A percentile compares a stretch with the other conserved stretches of the same genome.
Evolutionary conservation across 352 stramenopile species (phyloP).

Genomic region (Blastocystis sp.): DNA sequence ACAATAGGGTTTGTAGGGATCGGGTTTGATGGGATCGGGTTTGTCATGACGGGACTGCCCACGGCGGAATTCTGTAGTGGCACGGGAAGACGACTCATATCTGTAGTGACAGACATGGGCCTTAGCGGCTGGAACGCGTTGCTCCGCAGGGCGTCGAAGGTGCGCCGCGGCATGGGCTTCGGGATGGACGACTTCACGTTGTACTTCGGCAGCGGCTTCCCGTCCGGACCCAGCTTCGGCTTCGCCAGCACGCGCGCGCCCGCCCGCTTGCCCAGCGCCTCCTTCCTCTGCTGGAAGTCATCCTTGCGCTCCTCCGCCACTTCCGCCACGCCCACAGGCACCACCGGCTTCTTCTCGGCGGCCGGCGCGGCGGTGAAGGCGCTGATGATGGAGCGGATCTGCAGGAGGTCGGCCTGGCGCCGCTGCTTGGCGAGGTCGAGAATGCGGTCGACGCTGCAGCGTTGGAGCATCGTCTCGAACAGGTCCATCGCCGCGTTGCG

Average conservation of each 20-base stretch:
- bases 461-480: slow-evolving; percentile 23
- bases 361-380: not conserved
- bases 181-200: slow-evolving; percentile 60
- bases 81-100: no score
- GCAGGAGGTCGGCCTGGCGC: not conserved
- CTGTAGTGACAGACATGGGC: no score
- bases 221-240: slow-evolving; percentile 36
- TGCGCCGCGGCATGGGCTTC: slow-evolving; percentile 21
- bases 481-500: slow-evolving; percentile 5
- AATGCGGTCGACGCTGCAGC: not conserved
- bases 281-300: not conserved
- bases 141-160: not conserved
- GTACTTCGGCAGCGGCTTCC: slow-evolving; percentile 49
- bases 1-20: no score
- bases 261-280: not conserved
- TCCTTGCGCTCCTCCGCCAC: not conserved
- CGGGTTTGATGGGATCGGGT: no score
- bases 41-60: no score
- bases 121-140: no score
- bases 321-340: no score
- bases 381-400: slow-evolving; percentile 45
- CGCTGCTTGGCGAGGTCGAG: not conserved
- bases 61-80: no score
- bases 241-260: slow-evolving; percentile 16
- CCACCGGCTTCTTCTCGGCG: not conserved